Percentiles rank a stretch among this genome's conserved stretches.
phyloP scores from a whole-genome alignment of 192 early-diverging fungal genomes.

The Pilobolus umbonatus region DNA sequence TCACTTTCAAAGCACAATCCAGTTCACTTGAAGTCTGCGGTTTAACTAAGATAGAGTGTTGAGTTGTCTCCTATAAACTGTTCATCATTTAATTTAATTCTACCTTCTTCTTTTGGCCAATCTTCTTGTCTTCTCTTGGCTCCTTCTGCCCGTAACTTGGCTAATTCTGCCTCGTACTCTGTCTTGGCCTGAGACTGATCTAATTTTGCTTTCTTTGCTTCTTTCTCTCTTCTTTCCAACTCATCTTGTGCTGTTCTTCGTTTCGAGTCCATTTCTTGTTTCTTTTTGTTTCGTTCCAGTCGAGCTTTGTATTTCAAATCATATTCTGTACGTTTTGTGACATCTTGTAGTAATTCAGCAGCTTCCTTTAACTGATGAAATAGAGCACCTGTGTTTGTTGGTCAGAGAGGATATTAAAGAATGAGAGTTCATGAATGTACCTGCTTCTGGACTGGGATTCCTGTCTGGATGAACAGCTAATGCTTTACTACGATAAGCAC shows the following conservation, averaged over 20 bases:
- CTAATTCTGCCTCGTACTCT: constrained; percentile 32
- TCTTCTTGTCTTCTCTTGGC: constrained; percentile 29
- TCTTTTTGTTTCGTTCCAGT: constrained; percentile 40
- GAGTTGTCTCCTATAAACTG: background rate
- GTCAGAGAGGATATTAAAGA: background rate
- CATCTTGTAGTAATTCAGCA: constrained; percentile 40
- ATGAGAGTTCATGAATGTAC: constrained; percentile 6
- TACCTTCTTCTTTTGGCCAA: constrained; percentile 17
- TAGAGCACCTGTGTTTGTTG: constrained; percentile 29
- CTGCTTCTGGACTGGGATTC: constrained; percentile 65
- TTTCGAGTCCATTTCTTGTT: constrained; percentile 40
- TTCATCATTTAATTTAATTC: constrained; percentile 5
- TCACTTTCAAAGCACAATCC: constrained; percentile 43
- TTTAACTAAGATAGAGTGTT: background rate
- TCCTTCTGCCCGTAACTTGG: constrained; percentile 31
- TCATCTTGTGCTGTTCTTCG: constrained; percentile 42
- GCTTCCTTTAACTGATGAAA: constrained; percentile 45
- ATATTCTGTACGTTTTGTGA: constrained; percentile 37
- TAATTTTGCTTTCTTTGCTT: constrained; percentile 39
- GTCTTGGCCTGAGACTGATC: constrained; percentile 39
- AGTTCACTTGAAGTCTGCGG: constrained; percentile 30
- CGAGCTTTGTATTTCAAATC: constrained; percentile 30
- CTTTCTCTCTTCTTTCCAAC: constrained; percentile 39
- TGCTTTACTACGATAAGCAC: constrained; percentile 5
- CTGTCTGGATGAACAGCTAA: constrained; percentile 63